Evolutionary conservation across 495 filamentous ascomycete genomes (phyloP).

Genomic region (Aspergillus saccharolyticus): DNA sequence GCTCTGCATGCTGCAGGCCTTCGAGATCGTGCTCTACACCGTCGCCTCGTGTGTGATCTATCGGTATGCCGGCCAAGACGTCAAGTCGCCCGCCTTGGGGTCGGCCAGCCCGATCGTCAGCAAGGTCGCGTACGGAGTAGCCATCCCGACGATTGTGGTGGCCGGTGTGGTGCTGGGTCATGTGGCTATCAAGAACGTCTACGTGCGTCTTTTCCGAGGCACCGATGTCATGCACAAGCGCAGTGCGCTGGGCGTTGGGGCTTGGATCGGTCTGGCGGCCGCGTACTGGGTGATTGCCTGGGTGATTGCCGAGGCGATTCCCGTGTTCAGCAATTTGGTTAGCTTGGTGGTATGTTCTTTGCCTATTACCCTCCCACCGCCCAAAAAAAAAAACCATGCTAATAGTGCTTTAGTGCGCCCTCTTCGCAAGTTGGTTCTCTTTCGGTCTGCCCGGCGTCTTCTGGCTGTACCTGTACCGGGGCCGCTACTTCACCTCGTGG

Average conservation of each 20-base stretch:
- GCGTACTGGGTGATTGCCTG: slow-evolving; percentile 60
- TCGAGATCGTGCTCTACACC: slow-evolving; percentile 60
- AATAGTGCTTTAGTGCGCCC: slow-evolving; percentile 1
- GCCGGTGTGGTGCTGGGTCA: slow-evolving; percentile 56
- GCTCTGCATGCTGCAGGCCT: slow-evolving; percentile 54
- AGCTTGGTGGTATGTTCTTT: slow-evolving; percentile 32
- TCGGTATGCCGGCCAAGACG: slow-evolving; percentile 58
- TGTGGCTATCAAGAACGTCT: slow-evolving; percentile 57
- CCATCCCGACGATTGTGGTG: slow-evolving; percentile 57
- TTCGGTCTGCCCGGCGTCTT: slow-evolving; percentile 40
- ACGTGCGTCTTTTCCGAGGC: slow-evolving; percentile 53
- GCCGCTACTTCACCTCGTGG: slow-evolving; percentile 24
- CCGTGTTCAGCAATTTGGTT: slow-evolving; percentile 64
- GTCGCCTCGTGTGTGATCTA: slow-evolving; percentile 52
- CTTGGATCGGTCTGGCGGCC: slow-evolving; percentile 55
- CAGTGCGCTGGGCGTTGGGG: slow-evolving; percentile 35
- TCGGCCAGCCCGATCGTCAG: slow-evolving; percentile 56
- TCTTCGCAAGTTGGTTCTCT: slow-evolving; percentile 33
- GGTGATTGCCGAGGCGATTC: slow-evolving; percentile 69
- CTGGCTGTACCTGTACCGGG: slow-evolving; percentile 40
- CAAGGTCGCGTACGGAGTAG: slow-evolving; percentile 70
- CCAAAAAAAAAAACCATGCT: neutral
- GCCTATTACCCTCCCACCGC: neutral
- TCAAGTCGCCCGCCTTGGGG: slow-evolving; percentile 65
- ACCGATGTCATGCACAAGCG: slow-evolving; percentile 55